Conservation (phyloP, 2,329 filamentous ascomycete genomes). For the Nigrograna mackinnonii region DNA sequence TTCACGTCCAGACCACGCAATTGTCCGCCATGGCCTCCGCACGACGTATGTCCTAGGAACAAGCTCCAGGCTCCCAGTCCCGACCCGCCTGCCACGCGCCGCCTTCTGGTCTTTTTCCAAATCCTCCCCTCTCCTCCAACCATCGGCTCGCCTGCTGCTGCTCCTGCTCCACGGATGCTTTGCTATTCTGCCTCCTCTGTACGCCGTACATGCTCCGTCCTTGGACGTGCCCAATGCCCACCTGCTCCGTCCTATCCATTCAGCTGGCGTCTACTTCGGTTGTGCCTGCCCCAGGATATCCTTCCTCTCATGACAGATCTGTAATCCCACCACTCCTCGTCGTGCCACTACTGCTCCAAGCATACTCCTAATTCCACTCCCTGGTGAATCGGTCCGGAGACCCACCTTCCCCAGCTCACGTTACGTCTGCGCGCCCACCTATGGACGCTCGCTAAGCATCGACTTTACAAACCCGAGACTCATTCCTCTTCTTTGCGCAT, state of each 20-base stretch:
- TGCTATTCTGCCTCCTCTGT: neutral
- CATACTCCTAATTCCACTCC: conserved; percentile 22
- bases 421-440: conserved; percentile 17
- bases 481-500: conserved; percentile 41
- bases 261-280: conserved; percentile 30
- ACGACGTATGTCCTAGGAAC: too few species aligned
- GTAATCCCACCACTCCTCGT: conserved; percentile 12
- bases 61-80: too few species aligned
- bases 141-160: conserved; percentile 3
- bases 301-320: conserved; percentile 20
- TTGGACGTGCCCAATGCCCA: conserved; percentile 33
- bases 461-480: neutral
- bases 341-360: conserved; percentile 13
- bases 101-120: conserved; percentile 11
- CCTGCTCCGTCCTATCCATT: conserved; percentile 16
- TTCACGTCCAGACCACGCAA: too few species aligned
- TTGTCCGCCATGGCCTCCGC: too few species aligned
- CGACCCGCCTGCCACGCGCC: too few species aligned
- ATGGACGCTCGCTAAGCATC: conserved; percentile 32
- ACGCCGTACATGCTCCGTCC: conserved; percentile 13
- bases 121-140: conserved; percentile 3
- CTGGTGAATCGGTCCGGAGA: conserved; percentile 24
- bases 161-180: conserved; percentile 8
- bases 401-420: conserved; percentile 26
- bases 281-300: conserved; percentile 23